Evolutionary conservation across 1,284 basidiomycete species (phyloP), one percentile per base, ranked within the genome.

Genomic region (Sanghuangporus weigelae): DNA sequence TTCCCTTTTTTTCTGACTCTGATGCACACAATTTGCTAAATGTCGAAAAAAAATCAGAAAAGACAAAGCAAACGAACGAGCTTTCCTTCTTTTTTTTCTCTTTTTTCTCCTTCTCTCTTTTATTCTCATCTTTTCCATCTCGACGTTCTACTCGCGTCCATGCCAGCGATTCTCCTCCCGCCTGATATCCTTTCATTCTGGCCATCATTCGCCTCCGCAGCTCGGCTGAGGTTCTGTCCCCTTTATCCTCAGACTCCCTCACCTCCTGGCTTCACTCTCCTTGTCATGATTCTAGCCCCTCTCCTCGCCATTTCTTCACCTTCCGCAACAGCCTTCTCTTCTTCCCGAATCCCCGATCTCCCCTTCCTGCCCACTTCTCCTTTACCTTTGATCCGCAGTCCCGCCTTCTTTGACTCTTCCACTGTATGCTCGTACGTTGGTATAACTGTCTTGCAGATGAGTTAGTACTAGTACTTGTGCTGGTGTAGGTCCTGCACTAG

Each of bases 11-110:
- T 54, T 60, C 63, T 60, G 58, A 49, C 57, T 35, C 31, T 44
- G 31, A 51, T 36, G 36, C 51, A 35, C 55, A 35, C 59, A 44
- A 48, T 55, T 44, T 55, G 49, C 57, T 44, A 64, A 65, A 65
- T 38, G 59, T 54, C 56, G 39, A 60, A 64, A 65, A 53, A 65
- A 64, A 65, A 65, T 60, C 48, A 40, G 59, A 62, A 65, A 65
- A 58, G 46, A 59, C 7, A 57, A 54, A 42, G 38, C 31, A 48
- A 48, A 8, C 11, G 46, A 40, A 40, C 16, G 19, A 8, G 40
- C 38, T 14, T 62, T 62, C 35, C 42, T 36, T 40, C 38, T 39
- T 54, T 31, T 11, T 12, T 23, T 7, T 35, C 14, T 54, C 3
- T 56, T 40, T 59, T 54, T 23, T 11, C 6, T 38, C 8, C 36